Base-by-base conservation (phyloP, 176 grass and related monocot genomes). In the Raddia distichophylla region DNA sequence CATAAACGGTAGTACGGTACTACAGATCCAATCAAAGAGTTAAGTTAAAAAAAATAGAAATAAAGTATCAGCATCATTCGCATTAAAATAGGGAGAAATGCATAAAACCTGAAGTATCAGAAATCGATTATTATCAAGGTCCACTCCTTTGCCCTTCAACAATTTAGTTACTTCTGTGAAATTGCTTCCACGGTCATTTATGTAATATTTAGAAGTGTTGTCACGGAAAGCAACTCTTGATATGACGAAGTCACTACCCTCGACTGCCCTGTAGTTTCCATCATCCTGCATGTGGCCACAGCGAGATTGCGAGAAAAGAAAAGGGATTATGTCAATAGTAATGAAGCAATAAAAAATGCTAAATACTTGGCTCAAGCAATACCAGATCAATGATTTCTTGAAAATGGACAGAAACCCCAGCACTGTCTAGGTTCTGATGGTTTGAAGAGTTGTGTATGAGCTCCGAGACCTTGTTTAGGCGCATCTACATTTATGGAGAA, bases 351-450 rank as follows among this genome's bases (percentile, higher is more conserved):
- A 69, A 50, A 18, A 81, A 70, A 79, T n/a, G 19, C 9, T 35
- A 16, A 55, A 66, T 80, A 77, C 54, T 83, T 80, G 64, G 74
- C 49, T 83, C 19, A 85, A 84, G 70, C 70, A 78, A 67, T 91
- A 98, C 96, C 96, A 91, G 54, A 77, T 98, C 96, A 60, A 98
- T 82, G 68, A 98, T 98, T 98, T 98, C 96, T 91, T 98, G 96
- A 76, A 98, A 95, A 84, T 90, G 89, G 42, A 98, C 96, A 78
- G 93, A 95, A 83, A 98, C 96, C 34, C 88, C 89, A 60, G 93
- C 90, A 45, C 90, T 95, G 58, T 98, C 93, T 70, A 98, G 69
- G 63, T 95, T 95, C 83, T 98, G 93, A 69, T 95, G 91, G 72
- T 98, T 95, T 44, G 89, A 91, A 62, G 93, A 99, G 78, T 95